A percentile compares a stretch with the other conserved stretches of the same genome.
phyloP scores from a whole-genome alignment of 176 grass and related monocot genomes.

The Dendrocalamus sinicus region DNA sequence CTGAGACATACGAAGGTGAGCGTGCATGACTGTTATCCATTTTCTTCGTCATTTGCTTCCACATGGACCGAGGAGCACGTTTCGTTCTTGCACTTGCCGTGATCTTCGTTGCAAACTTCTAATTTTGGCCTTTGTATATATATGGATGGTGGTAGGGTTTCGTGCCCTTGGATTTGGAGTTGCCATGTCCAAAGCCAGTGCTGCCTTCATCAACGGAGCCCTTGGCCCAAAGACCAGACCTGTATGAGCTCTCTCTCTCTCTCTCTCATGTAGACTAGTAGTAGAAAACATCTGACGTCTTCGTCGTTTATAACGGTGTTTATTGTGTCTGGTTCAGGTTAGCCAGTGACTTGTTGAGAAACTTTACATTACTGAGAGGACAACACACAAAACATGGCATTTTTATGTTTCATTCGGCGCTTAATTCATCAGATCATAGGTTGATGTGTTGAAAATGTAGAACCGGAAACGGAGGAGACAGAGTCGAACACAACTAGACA shows the following conservation, averaged over 20 bases:
- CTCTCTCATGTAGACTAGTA: neutral
- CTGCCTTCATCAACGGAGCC: conserved; percentile 49
- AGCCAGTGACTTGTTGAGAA: neutral
- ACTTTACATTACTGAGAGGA: neutral
- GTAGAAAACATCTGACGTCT: neutral
- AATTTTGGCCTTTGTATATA: neutral
- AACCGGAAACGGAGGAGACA: no score
- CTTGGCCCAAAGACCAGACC: conserved; percentile 63
- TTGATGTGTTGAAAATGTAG: neutral
- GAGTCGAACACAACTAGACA: no score
- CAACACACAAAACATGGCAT: neutral
- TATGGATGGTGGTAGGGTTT: conserved; percentile 43
- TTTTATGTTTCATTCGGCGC: neutral
- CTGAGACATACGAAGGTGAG: conserved; percentile 68
- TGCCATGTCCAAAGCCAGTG: neutral
- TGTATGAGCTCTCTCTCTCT: conserved; percentile 1
- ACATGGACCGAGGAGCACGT: neutral
- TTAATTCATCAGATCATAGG: neutral
- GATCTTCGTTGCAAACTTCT: neutral
- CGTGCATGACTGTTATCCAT: neutral
- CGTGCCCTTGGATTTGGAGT: conserved; percentile 43
- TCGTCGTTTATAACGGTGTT: neutral
- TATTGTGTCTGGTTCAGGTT: conserved; percentile 9
- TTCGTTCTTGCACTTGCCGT: neutral
- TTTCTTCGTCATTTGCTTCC: neutral